Evolutionary conservation across 225 moss, liverwort and hornwort species (phyloP), one percentile per base, ranked within the genome.

Genomic region (Bryoerythrophyllum caledonicum): DNA sequence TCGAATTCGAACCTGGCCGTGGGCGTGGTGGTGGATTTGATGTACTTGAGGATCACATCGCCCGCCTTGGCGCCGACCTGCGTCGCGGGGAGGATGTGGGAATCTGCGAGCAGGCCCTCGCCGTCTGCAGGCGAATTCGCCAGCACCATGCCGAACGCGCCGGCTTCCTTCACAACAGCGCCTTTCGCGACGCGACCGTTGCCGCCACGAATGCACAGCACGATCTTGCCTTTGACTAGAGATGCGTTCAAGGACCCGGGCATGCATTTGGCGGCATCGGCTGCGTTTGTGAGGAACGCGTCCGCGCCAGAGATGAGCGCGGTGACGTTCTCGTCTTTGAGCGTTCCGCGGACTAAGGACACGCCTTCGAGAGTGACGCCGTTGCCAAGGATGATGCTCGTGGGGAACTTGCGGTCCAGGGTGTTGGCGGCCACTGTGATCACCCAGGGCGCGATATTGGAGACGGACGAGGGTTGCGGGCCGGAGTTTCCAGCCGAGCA

Each of bases 361-460:
- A 81, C 80, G 24, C 84, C 84, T 6, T 21, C 14, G 25, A 84
- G 48, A 8, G 70, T 74, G 40, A 56, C 66, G 13, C 81, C 82
- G 5, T 83, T 64, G 0, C 93, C 93, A 11, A 92, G 82, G 19
- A 43, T 48, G 28, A 89, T 73, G 6, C 67, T 73, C 1, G 93
- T 84, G 38, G 93, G 89, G 44, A 96, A 94, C 70, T 72, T 86
- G 52, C 96, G 60, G 74, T 96, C 96, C 1, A 92, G 49, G n/a
- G 92, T 96, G 80, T 85, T 91, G 32, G 96, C 96, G 1, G 60
- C 96, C 3, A 96, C 96, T 6, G 94, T 96, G 26, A 75, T 79
- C 6, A 96, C 61, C 96, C 96, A 96, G 5, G 96, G 96, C 0
- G 96, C 96, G 15, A 94, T 76, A 16, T 96, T 96, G 16, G 89